These are phyloP conservation scores for Malania oleifera DNA, from an alignment of 164 flowering plant genomes.

Conservation along the genomic window DNA sequence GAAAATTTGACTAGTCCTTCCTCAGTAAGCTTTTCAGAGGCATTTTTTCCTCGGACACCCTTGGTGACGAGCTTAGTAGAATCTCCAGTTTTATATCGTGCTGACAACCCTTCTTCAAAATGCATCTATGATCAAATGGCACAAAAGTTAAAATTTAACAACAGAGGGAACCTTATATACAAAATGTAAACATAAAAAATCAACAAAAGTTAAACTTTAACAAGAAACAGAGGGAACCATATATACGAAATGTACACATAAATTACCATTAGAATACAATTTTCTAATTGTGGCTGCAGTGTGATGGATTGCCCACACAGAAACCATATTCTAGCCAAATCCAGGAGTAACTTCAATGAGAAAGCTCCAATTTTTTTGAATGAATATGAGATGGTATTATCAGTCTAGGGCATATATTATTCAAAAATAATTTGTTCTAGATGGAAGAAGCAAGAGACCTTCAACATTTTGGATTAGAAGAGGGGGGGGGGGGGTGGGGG, in stretches of 20 bases:
- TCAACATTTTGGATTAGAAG: too few species aligned
- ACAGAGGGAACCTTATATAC: background rate
- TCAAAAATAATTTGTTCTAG: too few species aligned
- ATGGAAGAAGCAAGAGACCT: too few species aligned
- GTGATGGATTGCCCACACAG: too few species aligned
- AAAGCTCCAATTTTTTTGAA: too few species aligned
- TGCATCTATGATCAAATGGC: slow-evolving; percentile 55
- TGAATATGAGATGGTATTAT: too few species aligned
- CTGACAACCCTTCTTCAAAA: slow-evolving; percentile 90
- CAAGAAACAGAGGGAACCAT: background rate
- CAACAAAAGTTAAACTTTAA: background rate
- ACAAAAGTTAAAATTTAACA: background rate
- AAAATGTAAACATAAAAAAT: background rate
- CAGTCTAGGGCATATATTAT: too few species aligned
- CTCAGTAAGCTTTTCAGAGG: slow-evolving; percentile 89
- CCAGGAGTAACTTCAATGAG: too few species aligned
- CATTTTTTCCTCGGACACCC: slow-evolving; percentile 81
- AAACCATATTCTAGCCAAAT: too few species aligned
- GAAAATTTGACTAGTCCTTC: slow-evolving; percentile 90
- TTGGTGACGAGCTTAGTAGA: slow-evolving; percentile 68
- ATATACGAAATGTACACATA: background rate
- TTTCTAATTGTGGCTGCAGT: too few species aligned
- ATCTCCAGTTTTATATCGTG: slow-evolving; percentile 68
- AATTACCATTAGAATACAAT: background rate
- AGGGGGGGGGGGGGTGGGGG: too few species aligned